Evolutionary conservation across 306 rosid species (phyloP).

Genomic region (Malus sylvestris): DNA sequence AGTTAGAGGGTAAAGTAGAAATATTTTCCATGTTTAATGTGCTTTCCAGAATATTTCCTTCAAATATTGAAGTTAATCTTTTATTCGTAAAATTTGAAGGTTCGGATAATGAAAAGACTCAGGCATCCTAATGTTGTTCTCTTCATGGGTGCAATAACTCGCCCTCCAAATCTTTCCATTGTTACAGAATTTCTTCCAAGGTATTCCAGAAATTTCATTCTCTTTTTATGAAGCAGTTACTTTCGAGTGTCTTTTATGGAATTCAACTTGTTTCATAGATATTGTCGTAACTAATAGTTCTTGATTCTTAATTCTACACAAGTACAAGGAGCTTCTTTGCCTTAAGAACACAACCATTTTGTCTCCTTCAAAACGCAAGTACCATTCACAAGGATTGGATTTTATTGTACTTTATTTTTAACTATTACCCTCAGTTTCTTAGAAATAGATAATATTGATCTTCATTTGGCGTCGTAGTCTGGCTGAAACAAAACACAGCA

Average conservation of each 20-base stretch:
- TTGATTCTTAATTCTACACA: neutral
- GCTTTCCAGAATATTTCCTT: neutral
- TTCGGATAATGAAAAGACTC: constrained; percentile 78
- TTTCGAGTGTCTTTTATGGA: neutral
- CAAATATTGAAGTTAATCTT: neutral
- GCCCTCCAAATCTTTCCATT: constrained; percentile 84
- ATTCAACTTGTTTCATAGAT: neutral
- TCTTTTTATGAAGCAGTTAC: neutral
- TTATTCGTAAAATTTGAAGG: constrained; percentile 35
- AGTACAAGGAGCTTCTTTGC: neutral
- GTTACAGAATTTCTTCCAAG: constrained; percentile 95
- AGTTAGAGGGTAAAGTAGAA: neutral
- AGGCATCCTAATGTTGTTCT: constrained; percentile 98
- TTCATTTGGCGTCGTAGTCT: neutral
- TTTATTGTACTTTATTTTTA: no score
- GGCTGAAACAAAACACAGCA: neutral
- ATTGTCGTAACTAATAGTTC: neutral
- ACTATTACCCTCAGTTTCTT: neutral
- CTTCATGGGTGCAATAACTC: constrained; percentile 94
- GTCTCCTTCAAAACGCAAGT: neutral
- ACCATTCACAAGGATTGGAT: neutral
- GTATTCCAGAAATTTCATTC: constrained; percentile 32
- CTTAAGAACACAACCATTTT: neutral
- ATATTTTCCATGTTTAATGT: neutral
- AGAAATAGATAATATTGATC: neutral